Evolutionary conservation across 352 stramenopile species (phyloP).

Genomic region (Phytophthora uliginosa): DNA sequence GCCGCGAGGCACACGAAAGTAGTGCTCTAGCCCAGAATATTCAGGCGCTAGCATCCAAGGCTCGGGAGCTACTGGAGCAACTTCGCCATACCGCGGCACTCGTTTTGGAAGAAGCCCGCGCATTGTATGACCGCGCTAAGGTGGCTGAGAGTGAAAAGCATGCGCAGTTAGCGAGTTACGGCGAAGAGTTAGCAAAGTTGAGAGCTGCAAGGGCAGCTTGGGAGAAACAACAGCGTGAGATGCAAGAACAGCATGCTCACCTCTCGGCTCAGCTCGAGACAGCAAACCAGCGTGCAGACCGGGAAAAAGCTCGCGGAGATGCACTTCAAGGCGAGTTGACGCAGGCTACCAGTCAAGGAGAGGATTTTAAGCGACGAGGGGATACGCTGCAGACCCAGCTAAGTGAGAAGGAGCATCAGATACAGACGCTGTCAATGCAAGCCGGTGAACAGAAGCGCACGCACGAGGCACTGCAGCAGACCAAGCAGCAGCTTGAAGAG

Average conservation of each 20-base stretch:
- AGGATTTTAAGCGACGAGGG: constrained; percentile 64
- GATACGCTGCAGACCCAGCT: constrained; percentile 58
- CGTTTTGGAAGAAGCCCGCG: constrained; percentile 76
- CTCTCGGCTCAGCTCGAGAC: constrained; percentile 55
- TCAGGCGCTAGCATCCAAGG: constrained; percentile 50
- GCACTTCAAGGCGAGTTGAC: constrained; percentile 63
- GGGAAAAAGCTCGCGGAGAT: constrained; percentile 45
- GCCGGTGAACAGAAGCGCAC: constrained; percentile 65
- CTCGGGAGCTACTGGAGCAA: constrained; percentile 57
- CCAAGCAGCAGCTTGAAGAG: constrained; percentile 77
- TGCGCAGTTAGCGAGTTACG: constrained; percentile 76
- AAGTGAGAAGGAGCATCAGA: constrained; percentile 60
- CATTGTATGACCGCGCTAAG: constrained; percentile 81
- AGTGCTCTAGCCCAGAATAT: constrained; percentile 54
- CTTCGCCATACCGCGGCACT: constrained; percentile 58
- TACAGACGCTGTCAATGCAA: constrained; percentile 72
- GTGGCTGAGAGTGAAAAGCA: constrained; percentile 83
- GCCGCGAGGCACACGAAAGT: constrained; percentile 65
- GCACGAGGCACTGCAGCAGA: constrained; percentile 65
- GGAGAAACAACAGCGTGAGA: constrained; percentile 65
- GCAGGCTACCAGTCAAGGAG: constrained; percentile 25
- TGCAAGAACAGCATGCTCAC: constrained; percentile 51
- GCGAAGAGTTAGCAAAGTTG: constrained; percentile 70
- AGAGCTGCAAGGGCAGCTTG: constrained; percentile 57
- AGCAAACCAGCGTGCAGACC: constrained; percentile 44